A percentile compares a stretch with the other conserved stretches of the same genome.
Evolutionary conservation across 768 basidiomycete species (phyloP).

Genomic region (Serendipita sp.): DNA sequence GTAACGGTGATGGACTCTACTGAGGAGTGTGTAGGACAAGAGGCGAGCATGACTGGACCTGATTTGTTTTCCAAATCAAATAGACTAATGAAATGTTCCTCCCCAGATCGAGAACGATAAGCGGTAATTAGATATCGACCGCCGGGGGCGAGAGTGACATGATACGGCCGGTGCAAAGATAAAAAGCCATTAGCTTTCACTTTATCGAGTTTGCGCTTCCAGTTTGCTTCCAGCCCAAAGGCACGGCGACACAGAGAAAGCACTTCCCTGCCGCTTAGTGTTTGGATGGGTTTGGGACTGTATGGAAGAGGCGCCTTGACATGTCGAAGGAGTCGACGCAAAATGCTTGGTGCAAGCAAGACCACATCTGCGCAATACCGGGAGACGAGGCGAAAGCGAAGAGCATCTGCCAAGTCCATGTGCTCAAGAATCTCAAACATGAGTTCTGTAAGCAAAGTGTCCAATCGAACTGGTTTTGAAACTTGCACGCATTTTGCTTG

Average conservation of each 20-base stretch:
- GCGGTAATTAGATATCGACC: not conserved
- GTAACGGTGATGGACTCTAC: not conserved
- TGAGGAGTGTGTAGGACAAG: not conserved
- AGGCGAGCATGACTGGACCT: not conserved
- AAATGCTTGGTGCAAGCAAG: not conserved
- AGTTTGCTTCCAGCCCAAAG: not conserved
- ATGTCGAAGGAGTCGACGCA: not conserved
- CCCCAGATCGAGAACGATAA: not conserved
- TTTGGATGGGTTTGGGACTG: conserved; percentile 4
- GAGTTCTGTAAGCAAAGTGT: not conserved
- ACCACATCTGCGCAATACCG: not conserved
- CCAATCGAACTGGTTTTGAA: not conserved
- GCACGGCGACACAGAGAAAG: conserved; percentile 1
- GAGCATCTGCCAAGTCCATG: conserved; percentile 2
- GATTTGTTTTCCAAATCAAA: not conserved
- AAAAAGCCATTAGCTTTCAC: not conserved
- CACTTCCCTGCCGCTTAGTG: not conserved
- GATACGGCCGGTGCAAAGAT: not conserved
- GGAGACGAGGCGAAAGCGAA: conserved; percentile 5
- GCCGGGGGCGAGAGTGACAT: not conserved
- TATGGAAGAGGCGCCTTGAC: not conserved
- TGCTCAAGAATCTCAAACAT: not conserved
- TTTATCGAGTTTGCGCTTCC: not conserved
- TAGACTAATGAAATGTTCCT: not conserved
- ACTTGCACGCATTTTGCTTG: not conserved